Percentiles rank a stretch among this genome's conserved stretches.
Evolutionary conservation across 495 filamentous ascomycete genomes (phyloP).

Genomic region (Trichoderma asperelloides): DNA sequence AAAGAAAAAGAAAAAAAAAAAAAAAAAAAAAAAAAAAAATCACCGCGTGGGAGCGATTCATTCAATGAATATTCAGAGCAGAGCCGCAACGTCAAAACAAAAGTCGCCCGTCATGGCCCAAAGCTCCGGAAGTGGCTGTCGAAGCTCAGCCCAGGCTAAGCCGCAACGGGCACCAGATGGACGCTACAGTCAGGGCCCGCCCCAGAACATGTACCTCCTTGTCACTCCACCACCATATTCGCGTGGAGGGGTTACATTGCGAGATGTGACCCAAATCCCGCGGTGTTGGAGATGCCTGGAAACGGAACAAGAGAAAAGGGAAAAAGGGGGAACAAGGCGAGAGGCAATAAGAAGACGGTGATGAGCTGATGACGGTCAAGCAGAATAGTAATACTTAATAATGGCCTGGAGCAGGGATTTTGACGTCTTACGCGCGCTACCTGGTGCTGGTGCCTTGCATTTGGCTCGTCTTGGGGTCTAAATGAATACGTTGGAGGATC

Average conservation of each 20-base stretch:
- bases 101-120: not conserved
- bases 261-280: not conserved
- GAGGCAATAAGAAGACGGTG: not conserved
- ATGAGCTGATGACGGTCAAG: not conserved
- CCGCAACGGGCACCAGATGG: not conserved
- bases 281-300: not conserved
- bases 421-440: not conserved
- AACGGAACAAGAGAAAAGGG: not conserved
- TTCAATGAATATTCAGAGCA: no score
- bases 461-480: not conserved
- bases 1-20: no score
- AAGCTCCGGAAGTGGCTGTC: not conserved
- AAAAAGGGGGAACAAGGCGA: not conserved
- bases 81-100: not conserved
- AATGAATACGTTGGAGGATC: not conserved
- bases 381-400: not conserved
- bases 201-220: not conserved
- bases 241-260: conserved; percentile 1
- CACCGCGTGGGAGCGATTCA: no score
- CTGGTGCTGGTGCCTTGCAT: no score
- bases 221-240: conserved; percentile 1
- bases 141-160: not conserved
- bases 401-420: not conserved
- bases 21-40: no score
- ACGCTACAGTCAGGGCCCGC: not conserved